phyloP scores from a whole-genome alignment of 345 rosid genomes.

The Corymbia maculata region DNA sequence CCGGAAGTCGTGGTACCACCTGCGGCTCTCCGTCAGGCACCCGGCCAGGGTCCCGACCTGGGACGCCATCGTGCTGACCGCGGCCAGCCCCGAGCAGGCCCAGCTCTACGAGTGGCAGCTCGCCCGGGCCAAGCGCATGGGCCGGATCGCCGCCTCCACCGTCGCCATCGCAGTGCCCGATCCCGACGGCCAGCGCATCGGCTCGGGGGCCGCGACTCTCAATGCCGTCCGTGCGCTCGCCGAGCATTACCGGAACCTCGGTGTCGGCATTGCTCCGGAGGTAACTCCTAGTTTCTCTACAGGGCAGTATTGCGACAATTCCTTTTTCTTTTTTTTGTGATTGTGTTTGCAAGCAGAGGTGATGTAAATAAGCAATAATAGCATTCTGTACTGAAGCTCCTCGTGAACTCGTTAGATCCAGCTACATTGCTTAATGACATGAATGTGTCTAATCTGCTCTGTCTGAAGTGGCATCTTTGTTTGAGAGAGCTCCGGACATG shows the following conservation, averaged over 20 bases:
- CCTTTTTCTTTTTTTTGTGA: background rate
- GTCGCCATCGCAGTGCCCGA: slow-evolving; percentile 88
- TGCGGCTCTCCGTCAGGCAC: slow-evolving; percentile 79
- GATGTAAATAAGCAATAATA: background rate
- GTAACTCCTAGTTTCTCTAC: background rate
- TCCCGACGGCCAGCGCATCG: slow-evolving; percentile 83
- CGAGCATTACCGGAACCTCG: slow-evolving; percentile 26
- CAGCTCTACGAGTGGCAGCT: slow-evolving; percentile 92
- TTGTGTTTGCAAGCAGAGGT: background rate
- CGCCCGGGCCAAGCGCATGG: slow-evolving; percentile 67
- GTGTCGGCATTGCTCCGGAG: background rate
- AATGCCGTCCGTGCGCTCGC: slow-evolving; percentile 76
- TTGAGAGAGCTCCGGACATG: background rate
- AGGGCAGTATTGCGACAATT: background rate
- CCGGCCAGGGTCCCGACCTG: slow-evolving; percentile 87
- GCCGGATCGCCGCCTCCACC: slow-evolving; percentile 73
- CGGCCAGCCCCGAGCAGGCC: slow-evolving; percentile 98
- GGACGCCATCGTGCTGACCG: slow-evolving; percentile 93
- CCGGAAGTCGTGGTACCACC: slow-evolving; percentile 92
- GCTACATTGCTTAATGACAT: background rate
- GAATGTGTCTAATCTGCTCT: background rate
- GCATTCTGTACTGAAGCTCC: background rate
- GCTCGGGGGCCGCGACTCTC: slow-evolving; percentile 97
- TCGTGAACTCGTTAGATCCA: background rate
- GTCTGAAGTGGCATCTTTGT: background rate